Conservation (phyloP, 345 rosid species). For the Laguncularia racemosa region DNA sequence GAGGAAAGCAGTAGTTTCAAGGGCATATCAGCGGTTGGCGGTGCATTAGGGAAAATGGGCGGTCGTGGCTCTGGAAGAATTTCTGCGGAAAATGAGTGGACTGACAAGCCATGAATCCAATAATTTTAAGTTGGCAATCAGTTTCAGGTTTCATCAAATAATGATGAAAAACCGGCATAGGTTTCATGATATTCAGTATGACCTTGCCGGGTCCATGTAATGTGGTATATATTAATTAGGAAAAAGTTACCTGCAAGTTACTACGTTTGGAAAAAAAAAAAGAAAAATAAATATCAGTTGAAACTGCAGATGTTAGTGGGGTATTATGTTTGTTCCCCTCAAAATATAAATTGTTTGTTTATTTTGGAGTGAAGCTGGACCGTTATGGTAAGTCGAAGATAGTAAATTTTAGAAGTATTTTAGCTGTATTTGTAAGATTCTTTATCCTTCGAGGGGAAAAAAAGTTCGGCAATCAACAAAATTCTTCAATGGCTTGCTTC, state of each 20-base stretch:
- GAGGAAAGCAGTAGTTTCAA: conserved; percentile 98
- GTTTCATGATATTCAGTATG: too few species aligned
- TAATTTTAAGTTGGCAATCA: background rate
- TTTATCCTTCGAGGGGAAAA: conserved; percentile 8
- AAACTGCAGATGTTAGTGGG: conserved; percentile 10
- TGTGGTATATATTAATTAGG: too few species aligned
- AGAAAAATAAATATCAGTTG: background rate
- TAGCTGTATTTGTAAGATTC: background rate
- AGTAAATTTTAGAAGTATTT: conserved; percentile 1
- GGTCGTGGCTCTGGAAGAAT: conserved; percentile 73
- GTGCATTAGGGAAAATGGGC: conserved; percentile 60
- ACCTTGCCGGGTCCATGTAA: too few species aligned
- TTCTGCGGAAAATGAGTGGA: conserved; percentile 49
- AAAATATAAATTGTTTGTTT: background rate
- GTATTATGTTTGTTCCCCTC: conserved; percentile 8
- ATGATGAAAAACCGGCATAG: too few species aligned
- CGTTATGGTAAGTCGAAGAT: background rate
- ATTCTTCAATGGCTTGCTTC: conserved; percentile 9
- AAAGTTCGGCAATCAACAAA: conserved; percentile 4
- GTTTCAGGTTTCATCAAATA: too few species aligned
- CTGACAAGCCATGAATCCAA: conserved; percentile 40
- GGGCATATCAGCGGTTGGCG: conserved; percentile 58
- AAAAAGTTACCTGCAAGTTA: too few species aligned
- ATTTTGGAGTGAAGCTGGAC: conserved; percentile 4
- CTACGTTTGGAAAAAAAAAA: background rate